A percentile compares a stretch with the other conserved stretches of the same genome.
Evolutionary conservation across 208 protist species (phyloP).

Genomic region (Acanthamoeba royreba): DNA sequence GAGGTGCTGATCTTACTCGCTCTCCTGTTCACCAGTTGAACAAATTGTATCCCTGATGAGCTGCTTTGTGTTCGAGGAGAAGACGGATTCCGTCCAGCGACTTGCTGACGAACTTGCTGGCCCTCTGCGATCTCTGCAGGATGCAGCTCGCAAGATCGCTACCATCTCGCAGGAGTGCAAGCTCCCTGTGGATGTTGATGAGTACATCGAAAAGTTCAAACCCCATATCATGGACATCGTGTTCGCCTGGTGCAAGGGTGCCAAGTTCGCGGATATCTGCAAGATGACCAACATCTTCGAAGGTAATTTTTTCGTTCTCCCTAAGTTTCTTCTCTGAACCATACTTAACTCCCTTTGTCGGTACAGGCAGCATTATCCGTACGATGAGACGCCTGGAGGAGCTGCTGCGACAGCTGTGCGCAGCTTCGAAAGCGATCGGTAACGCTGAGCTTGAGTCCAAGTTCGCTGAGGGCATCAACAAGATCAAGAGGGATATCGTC

Average conservation of each 20-base stretch:
- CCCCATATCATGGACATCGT: slow-evolving; percentile 95
- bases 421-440: slow-evolving; percentile 98
- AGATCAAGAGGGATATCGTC: slow-evolving; percentile 98
- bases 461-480: slow-evolving; percentile 94
- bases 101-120: slow-evolving; percentile 57
- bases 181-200: slow-evolving; percentile 85
- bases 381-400: slow-evolving; percentile 97
- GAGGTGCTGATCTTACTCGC: neutral
- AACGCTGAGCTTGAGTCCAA: slow-evolving; percentile 97
- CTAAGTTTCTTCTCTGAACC: too few species aligned
- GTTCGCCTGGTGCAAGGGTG: slow-evolving; percentile 92
- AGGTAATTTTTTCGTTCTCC: slow-evolving; percentile 43
- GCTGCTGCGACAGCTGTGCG: slow-evolving; percentile 95
- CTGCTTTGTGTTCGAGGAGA: slow-evolving; percentile 95
- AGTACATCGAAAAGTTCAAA: slow-evolving; percentile 91
- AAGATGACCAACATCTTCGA: slow-evolving; percentile 98
- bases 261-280: slow-evolving; percentile 96
- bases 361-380: slow-evolving; percentile 94
- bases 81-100: slow-evolving; percentile 76
- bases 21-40: slow-evolving; percentile 63
- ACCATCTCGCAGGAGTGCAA: slow-evolving; percentile 91
- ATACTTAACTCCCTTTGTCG: too few species aligned
- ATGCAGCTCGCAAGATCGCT: slow-evolving; percentile 84
- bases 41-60: slow-evolving; percentile 94
- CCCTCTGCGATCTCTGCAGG: slow-evolving; percentile 71